Conservation (phyloP, 2,329 filamentous ascomycete species). For the Calonectria pseudoturangicola region DNA sequence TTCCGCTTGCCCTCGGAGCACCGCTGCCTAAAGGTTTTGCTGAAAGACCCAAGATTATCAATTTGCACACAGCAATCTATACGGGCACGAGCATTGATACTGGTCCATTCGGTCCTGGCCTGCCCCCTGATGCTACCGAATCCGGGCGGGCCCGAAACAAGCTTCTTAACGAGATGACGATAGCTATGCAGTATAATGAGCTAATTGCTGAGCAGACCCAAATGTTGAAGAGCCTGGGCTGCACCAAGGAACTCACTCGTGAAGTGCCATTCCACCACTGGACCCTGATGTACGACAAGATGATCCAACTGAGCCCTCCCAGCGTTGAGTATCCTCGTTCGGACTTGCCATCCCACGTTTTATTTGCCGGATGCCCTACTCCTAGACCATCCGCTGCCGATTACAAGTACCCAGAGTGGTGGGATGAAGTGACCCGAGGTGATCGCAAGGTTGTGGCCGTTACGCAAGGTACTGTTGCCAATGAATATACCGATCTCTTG, state of each 20-base stretch:
- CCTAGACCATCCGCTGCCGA: constrained; percentile 55
- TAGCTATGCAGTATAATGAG: constrained; percentile 48
- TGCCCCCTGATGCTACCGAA: constrained; percentile 61
- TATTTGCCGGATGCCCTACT: constrained; percentile 65
- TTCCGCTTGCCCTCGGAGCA: constrained; percentile 62
- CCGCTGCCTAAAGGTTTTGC: constrained; percentile 62
- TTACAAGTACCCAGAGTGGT: constrained; percentile 65
- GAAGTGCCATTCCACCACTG: constrained; percentile 54
- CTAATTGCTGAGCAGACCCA: constrained; percentile 49
- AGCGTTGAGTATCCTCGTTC: constrained; percentile 63
- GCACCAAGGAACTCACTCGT: constrained; percentile 45
- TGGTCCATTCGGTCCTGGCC: constrained; percentile 61
- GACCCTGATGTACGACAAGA: constrained; percentile 57
- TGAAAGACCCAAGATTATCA: constrained; percentile 61
- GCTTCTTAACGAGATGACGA: constrained; percentile 51
- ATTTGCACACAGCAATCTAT: constrained; percentile 62
- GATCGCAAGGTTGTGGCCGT: constrained; percentile 66
- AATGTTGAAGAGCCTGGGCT: constrained; percentile 56
- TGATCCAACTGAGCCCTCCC: constrained; percentile 61
- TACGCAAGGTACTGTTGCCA: constrained; percentile 67
- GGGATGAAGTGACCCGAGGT: constrained; percentile 61
- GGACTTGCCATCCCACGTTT: constrained; percentile 61
- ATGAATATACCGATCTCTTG: constrained; percentile 64
- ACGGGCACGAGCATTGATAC: constrained; percentile 61
- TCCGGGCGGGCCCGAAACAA: constrained; percentile 61